Evolutionary conservation across 208 protist genomes (phyloP), one percentile per base, ranked within the genome.

Genomic region (Crithidia sp.): DNA sequence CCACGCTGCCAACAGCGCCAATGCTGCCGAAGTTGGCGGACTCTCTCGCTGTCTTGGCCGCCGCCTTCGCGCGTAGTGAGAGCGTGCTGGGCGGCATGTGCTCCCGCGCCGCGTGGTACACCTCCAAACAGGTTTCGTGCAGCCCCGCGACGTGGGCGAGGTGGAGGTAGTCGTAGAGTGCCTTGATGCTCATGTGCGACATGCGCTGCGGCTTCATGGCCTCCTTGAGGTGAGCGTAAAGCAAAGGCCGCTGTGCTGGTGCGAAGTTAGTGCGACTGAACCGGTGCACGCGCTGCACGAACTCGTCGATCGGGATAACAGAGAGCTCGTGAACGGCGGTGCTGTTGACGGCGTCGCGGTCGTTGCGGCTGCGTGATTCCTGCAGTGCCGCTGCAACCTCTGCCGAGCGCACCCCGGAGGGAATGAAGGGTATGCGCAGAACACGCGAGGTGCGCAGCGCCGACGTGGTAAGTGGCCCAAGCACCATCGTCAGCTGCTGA

Each of bases 191-290:
- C 37, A 86, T 63, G 28, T 76, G 65, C 14, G 65, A 47, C 56
- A 91, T 49, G 40, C 85, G 85, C 28, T 81, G 61, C 12, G 57
- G 55, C 52, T 61, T 69, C 50, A 90, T 68, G 39, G 89, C 64
- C 63, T 92, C 85, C 40, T 59, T 56, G 8, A 95, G 72, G 53
- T 89, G 77, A 4, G 83, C 86, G 67, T 86, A 83, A 12, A 90
- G 81, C 37, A 77, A 59, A 4, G 67, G 69, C 5, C 75, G 74
- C 43, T 90, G 80, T 5, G 56, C 69, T 0, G 44, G 57, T 37
- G 79, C 81, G 77, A 92, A 91, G 66, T 89, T 87, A 7, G 75
- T 72, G 37, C 85, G 82, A 56, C 90, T 95, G 71, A 92, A 95
- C 6, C 82, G 80, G 63, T 91, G 77, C 9, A 95, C 40, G 16